These are phyloP conservation scores for Paraurostyla sp. DNA, from an alignment of 73 alveolate genomes.

Conservation along the genomic window DNA sequence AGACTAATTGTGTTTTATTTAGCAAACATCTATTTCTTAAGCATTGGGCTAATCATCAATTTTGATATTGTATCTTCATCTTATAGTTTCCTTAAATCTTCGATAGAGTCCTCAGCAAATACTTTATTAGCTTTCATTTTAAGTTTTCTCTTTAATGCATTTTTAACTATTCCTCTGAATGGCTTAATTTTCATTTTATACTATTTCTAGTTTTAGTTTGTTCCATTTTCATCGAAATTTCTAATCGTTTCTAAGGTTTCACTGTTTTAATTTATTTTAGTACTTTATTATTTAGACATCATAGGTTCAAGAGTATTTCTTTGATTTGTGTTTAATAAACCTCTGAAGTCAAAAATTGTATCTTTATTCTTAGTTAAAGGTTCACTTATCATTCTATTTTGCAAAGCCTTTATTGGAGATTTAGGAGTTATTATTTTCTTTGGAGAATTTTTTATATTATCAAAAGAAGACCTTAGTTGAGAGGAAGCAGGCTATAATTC, in stretches of 20 bases:
- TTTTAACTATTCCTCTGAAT: slow-evolving; percentile 2
- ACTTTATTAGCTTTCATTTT: neutral
- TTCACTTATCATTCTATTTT: too few relatives aligned
- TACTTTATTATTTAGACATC: too few relatives aligned
- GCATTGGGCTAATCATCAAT: neutral
- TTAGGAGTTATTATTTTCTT: too few relatives aligned
- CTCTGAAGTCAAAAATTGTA: too few relatives aligned
- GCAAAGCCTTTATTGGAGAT: too few relatives aligned
- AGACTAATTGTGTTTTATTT: neutral
- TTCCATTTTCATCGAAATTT: neutral
- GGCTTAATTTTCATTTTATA: neutral
- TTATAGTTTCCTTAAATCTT: neutral
- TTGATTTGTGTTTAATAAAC: too few relatives aligned
- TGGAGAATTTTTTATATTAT: too few relatives aligned
- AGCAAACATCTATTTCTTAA: too few relatives aligned
- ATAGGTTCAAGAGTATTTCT: too few relatives aligned
- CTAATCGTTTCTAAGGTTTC: neutral
- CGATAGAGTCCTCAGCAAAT: slow-evolving; percentile 35
- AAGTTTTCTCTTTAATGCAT: neutral
- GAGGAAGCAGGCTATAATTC: too few relatives aligned
- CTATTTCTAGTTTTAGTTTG: neutral
- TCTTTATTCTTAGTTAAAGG: too few relatives aligned
- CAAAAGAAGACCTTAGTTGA: too few relatives aligned
- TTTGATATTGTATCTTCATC: neutral
- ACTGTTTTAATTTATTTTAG: neutral